Conservation (phyloP, 2,329 filamentous ascomycete genomes). For the Stemphylium lycopersici region DNA sequence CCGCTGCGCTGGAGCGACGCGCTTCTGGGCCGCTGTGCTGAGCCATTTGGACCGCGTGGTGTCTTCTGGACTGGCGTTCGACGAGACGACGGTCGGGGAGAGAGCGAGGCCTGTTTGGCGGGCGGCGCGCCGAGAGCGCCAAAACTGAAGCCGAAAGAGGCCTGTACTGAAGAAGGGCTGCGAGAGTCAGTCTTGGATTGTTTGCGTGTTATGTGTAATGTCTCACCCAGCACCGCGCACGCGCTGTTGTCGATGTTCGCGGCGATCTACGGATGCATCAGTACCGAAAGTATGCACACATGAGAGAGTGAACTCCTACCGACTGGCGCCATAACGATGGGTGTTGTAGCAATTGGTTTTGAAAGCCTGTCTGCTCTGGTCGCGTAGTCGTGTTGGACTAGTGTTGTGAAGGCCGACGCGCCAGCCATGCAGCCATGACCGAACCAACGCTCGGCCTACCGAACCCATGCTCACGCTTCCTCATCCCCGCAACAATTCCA, state of each 20-base stretch:
- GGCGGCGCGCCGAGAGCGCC: constrained; percentile 28
- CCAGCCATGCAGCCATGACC: constrained; percentile 12
- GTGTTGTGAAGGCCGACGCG: constrained; percentile 32
- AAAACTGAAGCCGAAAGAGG: constrained; percentile 57
- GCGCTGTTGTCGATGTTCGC: constrained; percentile 63
- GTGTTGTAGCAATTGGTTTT: constrained; percentile 20
- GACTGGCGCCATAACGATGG: constrained; percentile 42
- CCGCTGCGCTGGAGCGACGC: constrained; percentile 35
- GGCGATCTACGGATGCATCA: constrained; percentile 50
- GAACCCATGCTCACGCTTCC: constrained; percentile 7
- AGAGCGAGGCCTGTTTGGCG: constrained; percentile 36
- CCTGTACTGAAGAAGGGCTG: constrained; percentile 56
- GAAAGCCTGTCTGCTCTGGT: constrained; percentile 8
- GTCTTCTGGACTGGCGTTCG: constrained; percentile 34
- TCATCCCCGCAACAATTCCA: constrained; percentile 21
- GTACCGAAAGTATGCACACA: neutral
- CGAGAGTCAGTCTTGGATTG: constrained; percentile 25
- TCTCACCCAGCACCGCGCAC: constrained; percentile 63
- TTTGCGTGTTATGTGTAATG: constrained; percentile 14
- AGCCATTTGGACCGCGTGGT: constrained; percentile 27
- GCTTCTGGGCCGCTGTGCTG: constrained; percentile 37
- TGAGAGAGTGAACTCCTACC: constrained; percentile 22
- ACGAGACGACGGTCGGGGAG: constrained; percentile 29
- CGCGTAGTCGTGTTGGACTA: constrained; percentile 21
- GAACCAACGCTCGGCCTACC: constrained; percentile 10